Base-by-base conservation (phyloP, 2,329 filamentous ascomycete species). In the Trichophyton rubrum region DNA sequence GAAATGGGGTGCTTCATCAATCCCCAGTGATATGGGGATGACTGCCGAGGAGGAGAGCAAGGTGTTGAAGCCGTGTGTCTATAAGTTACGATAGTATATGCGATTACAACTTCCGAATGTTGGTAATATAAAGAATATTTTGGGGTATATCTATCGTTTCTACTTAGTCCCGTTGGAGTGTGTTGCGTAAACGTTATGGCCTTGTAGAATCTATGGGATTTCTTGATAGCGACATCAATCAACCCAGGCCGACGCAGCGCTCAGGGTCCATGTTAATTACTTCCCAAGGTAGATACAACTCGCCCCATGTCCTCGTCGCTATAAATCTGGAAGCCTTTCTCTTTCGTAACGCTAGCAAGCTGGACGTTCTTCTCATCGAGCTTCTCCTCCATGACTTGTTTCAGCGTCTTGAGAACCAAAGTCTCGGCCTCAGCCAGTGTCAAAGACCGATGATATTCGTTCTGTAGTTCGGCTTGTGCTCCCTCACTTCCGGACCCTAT, bases 301-400 rank as follows among this genome's bases (percentile, higher is more conserved):
- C 85, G 82, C 62, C 89, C 89, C 93, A 99, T 99, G 80, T 97
- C 92, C 71, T 92, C 90, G 70, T 99, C 93, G 62, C 86, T 88
- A 81, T 99, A 99, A 85, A 99, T 96, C 79, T 90, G 87, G 82
- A 99, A 99, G 61, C 93, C 93, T 78, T 89, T 92, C 67, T 96
- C 92, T 81, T 91, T 95, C 64, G 93, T 99, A 61, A 99, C 93
- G 72, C 92, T 97, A 59, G 93, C 93, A 68, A 99, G 77, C 80
- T 99, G 93, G 66, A 99, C 93, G 72, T 99, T 99, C 84, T 99
- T 99, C 65, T 90, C 84, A 74, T 99, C 93, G 63, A 99, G 82
- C 80, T 99, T 99, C 85, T 99, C 93, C 79, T 99, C 93, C 93
- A 99, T 99, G 68, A 99, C 93, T 79, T 99, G 93, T 83, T 97